Evolutionary conservation across 306 rosid genomes (phyloP), one percentile per base, ranked within the genome.

Genomic region (Acmispon strigosus): DNA sequence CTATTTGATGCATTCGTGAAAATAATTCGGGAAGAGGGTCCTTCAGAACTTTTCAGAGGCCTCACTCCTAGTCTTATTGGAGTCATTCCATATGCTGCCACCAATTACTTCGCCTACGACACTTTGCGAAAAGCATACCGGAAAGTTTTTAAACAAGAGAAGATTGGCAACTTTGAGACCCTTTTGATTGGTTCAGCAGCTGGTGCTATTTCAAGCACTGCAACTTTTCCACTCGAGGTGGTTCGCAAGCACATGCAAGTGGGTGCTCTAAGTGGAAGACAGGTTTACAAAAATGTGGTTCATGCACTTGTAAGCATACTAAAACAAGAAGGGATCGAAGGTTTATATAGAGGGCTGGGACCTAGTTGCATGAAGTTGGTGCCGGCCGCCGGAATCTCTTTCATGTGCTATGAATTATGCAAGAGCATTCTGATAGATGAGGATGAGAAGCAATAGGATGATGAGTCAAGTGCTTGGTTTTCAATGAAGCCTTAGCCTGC

Each of bases 201-300:
- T 0, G 97, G 97, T 60, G 99, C 99, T 58, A 70, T 95, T 70
- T 95, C 97, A 24, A 95, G 99, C 16, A 86, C 76, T 11, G 96
- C 97, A 0, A 95, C 99, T 7, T 95, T 91, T 86, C 99, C 99
- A 2, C 92, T 95, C 0, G 97, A 95, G 87, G 99, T 95, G 20
- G 97, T 92, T 71, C 97, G 99, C 75, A 94, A 94, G 85, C 99
- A 94, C 20, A 94, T 94, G 99, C 99, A 95, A 78, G 96, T 87
- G 2, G 97, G 97, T 17, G 91, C 96, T 51, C 77, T 91, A 3
- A 83, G 92, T 80, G 97, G 97, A 79, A 85, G 96, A 49, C 96
- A 83, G 75, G 86, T 91, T 8, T 89, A 95, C 80, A 87, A 76
- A 72, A 73, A 91, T 72, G 89, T 95, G 59, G 19, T 91, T 37